Base-by-base conservation (phyloP, 2,329 filamentous ascomycete genomes). In the Trichoderma pleuroti region DNA sequence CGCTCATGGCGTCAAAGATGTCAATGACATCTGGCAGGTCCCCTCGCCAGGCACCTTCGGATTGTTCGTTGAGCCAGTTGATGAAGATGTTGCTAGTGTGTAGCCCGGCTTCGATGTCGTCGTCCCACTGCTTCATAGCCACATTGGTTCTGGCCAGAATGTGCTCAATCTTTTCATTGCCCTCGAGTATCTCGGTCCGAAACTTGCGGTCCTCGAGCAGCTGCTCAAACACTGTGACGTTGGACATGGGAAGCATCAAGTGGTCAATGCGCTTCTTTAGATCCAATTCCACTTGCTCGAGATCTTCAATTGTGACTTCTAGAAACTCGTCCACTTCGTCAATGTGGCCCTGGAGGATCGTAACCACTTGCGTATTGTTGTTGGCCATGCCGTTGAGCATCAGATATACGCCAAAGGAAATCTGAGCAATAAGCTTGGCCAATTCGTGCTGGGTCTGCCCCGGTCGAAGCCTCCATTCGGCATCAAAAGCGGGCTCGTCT, bases 261-360 rank as follows among this genome's bases (percentile, higher is more conserved):
- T 92, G 92, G 71, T 92, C 90, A 72, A 97, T 90, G 28, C 95
- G 90, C 73, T 93, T 92, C 69, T 88, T 87, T 73, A 98, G 90
- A 78, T 98, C 96, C 72, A 89, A 85, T 57, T 90, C 87, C 5
- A 94, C 93, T 66, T 94, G 84, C 59, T 92, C 87, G 65, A 98
- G 90, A 78, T 98, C 95, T 76, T 97, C 94, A 56, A 93, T 88
- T 0, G 93, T 92, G 21, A 92, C 89, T 79, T 97, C 93, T 39
- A 98, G 84, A 77, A 97, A 98, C 76, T 92, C 91, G 80, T 98
- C 96, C 34, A 98, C 89, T 80, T 98, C 95, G 77, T 97, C 93
- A 72, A 98, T 96, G 80, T 98, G 95, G 16, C 89, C 90, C 77
- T 98, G 93, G 70, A 98, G 85, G 67, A 98, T 98, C 74, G 87